These are phyloP conservation scores for Pestalotiopsis fici DNA, from an alignment of 2,329 filamentous ascomycete genomes.

Conservation along the genomic window DNA sequence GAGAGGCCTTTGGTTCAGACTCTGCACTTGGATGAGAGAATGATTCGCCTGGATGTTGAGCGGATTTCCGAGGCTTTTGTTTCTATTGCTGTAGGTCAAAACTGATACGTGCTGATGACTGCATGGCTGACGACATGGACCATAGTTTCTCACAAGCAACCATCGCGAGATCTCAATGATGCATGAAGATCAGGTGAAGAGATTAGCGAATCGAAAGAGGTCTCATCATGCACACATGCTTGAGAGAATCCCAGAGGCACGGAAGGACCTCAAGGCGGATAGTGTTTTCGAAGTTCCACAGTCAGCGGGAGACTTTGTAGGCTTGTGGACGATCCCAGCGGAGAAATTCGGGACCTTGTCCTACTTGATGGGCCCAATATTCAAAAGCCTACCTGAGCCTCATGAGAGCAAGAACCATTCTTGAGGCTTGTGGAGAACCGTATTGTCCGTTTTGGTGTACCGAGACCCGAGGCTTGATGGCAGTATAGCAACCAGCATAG, in stretches of 20 bases:
- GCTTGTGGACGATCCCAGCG: conserved; percentile 4
- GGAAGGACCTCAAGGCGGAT: not conserved
- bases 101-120: not conserved
- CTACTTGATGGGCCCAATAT: conserved; percentile 11
- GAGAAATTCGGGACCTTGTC: not conserved
- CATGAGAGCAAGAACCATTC: not conserved
- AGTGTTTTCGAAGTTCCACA: not conserved
- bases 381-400: not conserved
- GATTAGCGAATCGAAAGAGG: too few relatives aligned
- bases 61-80: conserved; percentile 10
- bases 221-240: not conserved
- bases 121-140: not conserved
- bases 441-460: too few relatives aligned
- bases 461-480: too few relatives aligned
- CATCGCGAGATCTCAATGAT: not conserved
- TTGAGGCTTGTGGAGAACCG: too few relatives aligned
- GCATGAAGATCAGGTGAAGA: not conserved
- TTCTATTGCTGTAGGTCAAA: conserved; percentile 15
- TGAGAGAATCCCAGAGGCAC: not conserved
- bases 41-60: conserved; percentile 16
- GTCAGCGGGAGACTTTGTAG: not conserved
- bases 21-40: conserved; percentile 14
- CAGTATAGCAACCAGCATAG: too few relatives aligned
- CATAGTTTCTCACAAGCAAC: conserved; percentile 8
- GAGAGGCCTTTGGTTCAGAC: conserved; percentile 1